Percentiles rank a stretch among this genome's conserved stretches.
Conservation (phyloP, 768 basidiomycete genomes). For the Phylloporus arenicola region DNA sequence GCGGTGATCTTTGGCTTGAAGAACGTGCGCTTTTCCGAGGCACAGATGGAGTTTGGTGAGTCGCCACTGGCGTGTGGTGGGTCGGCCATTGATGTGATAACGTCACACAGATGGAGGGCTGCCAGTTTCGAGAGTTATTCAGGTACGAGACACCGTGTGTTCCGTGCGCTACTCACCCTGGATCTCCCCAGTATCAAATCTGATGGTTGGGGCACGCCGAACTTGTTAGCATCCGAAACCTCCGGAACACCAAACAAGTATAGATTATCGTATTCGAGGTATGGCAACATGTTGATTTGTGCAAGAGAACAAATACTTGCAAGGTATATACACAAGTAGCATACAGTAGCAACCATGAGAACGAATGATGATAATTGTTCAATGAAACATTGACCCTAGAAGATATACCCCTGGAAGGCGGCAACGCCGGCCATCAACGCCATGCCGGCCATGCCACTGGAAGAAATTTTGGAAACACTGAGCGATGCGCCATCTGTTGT, state of each 20-base stretch:
- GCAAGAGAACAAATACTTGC: background rate
- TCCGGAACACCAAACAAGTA: background rate
- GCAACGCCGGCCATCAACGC: conserved; percentile 4
- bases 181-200: conserved; percentile 8
- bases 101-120: conserved; percentile 7
- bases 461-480: background rate
- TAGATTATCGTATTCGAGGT: conserved; percentile 2
- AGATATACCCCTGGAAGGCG: background rate
- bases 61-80: background rate
- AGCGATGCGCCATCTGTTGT: conserved; percentile 6
- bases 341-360: background rate
- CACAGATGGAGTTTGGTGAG: conserved; percentile 11
- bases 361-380: background rate
- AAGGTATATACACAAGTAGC: too few relatives aligned
- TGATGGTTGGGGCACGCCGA: conserved; percentile 19
- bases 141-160: conserved; percentile 9
- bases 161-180: background rate
- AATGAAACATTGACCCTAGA: background rate
- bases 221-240: too few relatives aligned
- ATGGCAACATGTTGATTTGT: background rate
- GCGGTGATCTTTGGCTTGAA: conserved; percentile 42
- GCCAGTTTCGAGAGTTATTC: conserved; percentile 14
- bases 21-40: conserved; percentile 21
- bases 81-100: background rate
- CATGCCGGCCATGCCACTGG: conserved; percentile 1